Conservation (phyloP, 1,284 basidiomycete species). For the Malassezia caprae region DNA sequence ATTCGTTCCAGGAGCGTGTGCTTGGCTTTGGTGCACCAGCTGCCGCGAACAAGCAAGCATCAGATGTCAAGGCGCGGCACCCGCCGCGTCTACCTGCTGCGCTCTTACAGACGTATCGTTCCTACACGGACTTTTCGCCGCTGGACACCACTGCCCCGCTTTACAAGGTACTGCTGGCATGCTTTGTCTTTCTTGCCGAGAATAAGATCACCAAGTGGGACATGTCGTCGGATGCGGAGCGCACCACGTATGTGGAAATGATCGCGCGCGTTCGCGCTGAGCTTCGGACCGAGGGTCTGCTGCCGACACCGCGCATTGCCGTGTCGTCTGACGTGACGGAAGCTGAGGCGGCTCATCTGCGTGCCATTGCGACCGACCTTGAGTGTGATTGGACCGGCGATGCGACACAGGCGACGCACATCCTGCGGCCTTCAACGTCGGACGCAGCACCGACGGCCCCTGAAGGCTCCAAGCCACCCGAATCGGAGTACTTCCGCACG, state of each 20-base stretch:
- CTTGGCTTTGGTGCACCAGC: slow-evolving; percentile 29
- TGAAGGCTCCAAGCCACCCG: slow-evolving; percentile 2
- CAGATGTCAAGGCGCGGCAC: slow-evolving; percentile 23
- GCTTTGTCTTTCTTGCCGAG: slow-evolving; percentile 26
- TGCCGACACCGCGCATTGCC: slow-evolving; percentile 27
- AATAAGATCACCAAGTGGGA: slow-evolving; percentile 24
- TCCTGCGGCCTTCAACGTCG: slow-evolving; percentile 30
- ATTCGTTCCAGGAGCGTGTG: slow-evolving; percentile 35
- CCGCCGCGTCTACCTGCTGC: slow-evolving; percentile 36
- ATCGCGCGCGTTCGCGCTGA: slow-evolving; percentile 28
- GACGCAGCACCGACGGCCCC: slow-evolving; percentile 16
- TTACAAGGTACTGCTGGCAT: slow-evolving; percentile 23
- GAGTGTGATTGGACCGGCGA: slow-evolving; percentile 39
- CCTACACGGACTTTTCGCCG: slow-evolving; percentile 22
- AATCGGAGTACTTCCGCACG: slow-evolving; percentile 44
- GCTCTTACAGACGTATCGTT: slow-evolving; percentile 31
- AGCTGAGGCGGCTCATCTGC: slow-evolving; percentile 33
- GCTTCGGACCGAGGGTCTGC: slow-evolving; percentile 21
- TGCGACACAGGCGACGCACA: slow-evolving; percentile 28
- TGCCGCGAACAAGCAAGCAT: slow-evolving; percentile 25
- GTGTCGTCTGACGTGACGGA: slow-evolving; percentile 29
- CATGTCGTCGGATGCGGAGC: slow-evolving; percentile 23
- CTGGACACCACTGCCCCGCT: slow-evolving; percentile 26
- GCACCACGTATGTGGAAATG: slow-evolving; percentile 27
- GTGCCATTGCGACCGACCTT: slow-evolving; percentile 27